Evolutionary conservation across 805 yeast genomes (phyloP).

Genomic region (Myxozyma lipomycoides): DNA sequence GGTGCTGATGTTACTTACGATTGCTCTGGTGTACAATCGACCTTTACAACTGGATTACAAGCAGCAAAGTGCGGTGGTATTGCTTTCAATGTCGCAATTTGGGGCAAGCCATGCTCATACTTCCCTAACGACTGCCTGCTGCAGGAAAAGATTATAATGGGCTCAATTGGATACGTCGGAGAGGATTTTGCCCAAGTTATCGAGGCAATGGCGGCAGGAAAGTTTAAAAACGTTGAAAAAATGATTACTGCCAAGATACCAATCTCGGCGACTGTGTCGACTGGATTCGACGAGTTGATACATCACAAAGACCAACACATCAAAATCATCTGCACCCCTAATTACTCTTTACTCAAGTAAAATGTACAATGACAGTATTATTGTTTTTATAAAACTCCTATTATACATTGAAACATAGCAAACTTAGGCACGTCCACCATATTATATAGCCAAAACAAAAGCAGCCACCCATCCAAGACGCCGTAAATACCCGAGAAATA

Average conservation of each 20-base stretch:
- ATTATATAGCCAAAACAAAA: too few relatives aligned
- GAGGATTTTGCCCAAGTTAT: constrained; percentile 57
- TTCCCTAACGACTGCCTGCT: constrained; percentile 55
- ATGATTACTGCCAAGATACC: constrained; percentile 54
- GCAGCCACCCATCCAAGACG: too few relatives aligned
- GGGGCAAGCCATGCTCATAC: constrained; percentile 50
- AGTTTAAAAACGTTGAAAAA: constrained; percentile 39
- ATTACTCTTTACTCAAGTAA: too few relatives aligned
- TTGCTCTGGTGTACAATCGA: constrained; percentile 53
- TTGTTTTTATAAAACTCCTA: too few relatives aligned
- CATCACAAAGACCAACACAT: too few relatives aligned
- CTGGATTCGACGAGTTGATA: constrained; percentile 51
- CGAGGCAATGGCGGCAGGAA: constrained; percentile 47
- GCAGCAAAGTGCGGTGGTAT: constrained; percentile 53
- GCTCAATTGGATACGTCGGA: constrained; percentile 59
- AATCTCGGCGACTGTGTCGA: constrained; percentile 50
- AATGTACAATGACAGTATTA: too few relatives aligned
- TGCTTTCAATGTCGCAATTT: constrained; percentile 62
- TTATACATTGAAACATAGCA: too few relatives aligned
- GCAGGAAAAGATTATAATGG: constrained; percentile 53
- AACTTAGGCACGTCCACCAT: too few relatives aligned
- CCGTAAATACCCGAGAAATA: too few relatives aligned
- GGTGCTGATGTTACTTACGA: constrained; percentile 53
- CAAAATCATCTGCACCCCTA: too few relatives aligned
- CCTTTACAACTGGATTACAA: constrained; percentile 49